Conservation (phyloP, 228 moss, liverwort and hornwort genomes). For the Sphagnum fallax region DNA sequence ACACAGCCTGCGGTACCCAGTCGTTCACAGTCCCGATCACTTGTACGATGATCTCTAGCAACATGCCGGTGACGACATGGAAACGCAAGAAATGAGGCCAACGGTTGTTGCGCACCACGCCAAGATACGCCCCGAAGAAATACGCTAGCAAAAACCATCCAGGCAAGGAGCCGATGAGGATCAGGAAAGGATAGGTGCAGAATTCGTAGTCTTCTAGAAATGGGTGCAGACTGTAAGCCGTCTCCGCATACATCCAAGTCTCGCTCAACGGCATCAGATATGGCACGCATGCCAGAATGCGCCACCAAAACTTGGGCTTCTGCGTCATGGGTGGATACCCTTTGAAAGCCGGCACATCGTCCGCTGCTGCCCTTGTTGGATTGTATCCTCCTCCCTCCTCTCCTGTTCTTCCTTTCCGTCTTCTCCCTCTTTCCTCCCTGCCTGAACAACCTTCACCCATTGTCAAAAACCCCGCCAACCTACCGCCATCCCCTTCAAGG, state of each 20-base stretch:
- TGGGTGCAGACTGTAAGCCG: constrained; percentile 80
- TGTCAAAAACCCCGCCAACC: constrained; percentile 12
- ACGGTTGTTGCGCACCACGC: constrained; percentile 96
- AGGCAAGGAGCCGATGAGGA: constrained; percentile 90
- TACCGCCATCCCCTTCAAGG: constrained; percentile 29
- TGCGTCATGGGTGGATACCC: constrained; percentile 88
- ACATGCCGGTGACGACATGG: constrained; percentile 98
- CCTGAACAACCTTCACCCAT: background rate
- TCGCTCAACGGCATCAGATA: constrained; percentile 98
- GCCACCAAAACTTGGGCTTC: constrained; percentile 98
- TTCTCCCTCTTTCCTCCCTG: constrained; percentile 4
- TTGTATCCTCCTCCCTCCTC: background rate
- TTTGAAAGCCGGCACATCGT: constrained; percentile 89
- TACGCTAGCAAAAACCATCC: constrained; percentile 98
- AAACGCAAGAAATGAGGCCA: constrained; percentile 98
- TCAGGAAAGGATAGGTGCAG: constrained; percentile 92
- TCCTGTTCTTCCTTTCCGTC: constrained; percentile 1
- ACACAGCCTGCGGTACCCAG: constrained; percentile 94
- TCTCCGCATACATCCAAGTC: constrained; percentile 99
- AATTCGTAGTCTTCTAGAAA: constrained; percentile 96
- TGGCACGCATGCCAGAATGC: constrained; percentile 88
- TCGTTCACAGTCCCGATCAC: constrained; percentile 95
- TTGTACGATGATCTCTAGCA: constrained; percentile 91
- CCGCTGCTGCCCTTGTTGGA: constrained; percentile 50
- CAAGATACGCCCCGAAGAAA: constrained; percentile 93